Percentiles rank a stretch among this genome's conserved stretches.
These are phyloP conservation scores for Cyberlindnera maritima DNA, from an alignment of 805 yeast species.

Conservation along the genomic window DNA sequence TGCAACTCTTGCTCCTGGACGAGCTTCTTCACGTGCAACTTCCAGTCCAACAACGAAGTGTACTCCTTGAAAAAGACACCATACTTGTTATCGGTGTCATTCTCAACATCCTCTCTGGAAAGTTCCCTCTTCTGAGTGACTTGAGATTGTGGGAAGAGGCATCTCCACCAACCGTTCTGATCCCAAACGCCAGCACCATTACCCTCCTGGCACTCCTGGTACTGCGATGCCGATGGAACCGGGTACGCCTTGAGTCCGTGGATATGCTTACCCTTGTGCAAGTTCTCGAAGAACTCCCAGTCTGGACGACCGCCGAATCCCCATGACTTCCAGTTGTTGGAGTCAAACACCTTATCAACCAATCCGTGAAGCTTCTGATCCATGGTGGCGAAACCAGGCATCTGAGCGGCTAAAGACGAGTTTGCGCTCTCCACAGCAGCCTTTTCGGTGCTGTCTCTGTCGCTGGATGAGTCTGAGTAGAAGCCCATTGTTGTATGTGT, in stretches of 20 bases:
- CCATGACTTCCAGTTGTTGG: conserved; percentile 7
- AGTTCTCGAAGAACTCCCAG: conserved; percentile 15
- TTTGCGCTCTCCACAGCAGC: conserved; percentile 7
- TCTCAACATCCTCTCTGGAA: conserved; percentile 58
- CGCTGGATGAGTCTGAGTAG: conserved; percentile 15
- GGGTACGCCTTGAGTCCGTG: conserved; percentile 51
- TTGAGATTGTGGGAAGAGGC: conserved; percentile 67
- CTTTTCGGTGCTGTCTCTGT: conserved; percentile 15
- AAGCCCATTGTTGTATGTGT: conserved; percentile 17
- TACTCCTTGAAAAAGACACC: conserved; percentile 66
- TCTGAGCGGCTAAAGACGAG: not conserved
- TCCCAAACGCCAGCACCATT: conserved; percentile 84
- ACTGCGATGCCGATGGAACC: conserved; percentile 56
- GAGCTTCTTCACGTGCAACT: conserved; percentile 48
- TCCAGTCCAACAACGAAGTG: conserved; percentile 68
- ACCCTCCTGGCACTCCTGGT: conserved; percentile 57
- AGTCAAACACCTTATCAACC: conserved; percentile 10
- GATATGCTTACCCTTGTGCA: conserved; percentile 12
- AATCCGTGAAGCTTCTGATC: conserved; percentile 3
- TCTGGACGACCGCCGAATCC: conserved; percentile 6
- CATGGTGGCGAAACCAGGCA: conserved; percentile 13
- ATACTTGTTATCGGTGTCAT: conserved; percentile 39
- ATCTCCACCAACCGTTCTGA: conserved; percentile 82
- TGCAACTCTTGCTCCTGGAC: conserved; percentile 36
- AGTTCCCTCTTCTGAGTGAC: conserved; percentile 32